phyloP scores from a whole-genome alignment of 805 yeast species.

The Wickerhamomyces subpelliculosus region DNA sequence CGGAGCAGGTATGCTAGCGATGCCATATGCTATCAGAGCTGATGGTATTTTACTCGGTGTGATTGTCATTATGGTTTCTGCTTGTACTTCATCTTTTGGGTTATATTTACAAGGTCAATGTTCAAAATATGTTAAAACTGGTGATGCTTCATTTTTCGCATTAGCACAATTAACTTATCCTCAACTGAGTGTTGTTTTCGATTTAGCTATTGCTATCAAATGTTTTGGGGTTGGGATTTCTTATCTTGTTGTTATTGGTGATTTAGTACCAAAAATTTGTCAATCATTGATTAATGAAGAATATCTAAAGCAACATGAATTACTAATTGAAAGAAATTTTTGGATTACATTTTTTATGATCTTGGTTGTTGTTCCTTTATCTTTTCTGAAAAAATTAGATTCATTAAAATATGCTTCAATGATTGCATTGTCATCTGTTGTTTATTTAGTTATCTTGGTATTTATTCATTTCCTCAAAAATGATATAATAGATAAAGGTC shows the following conservation, averaged over 20 bases:
- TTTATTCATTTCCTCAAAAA: slow-evolving; percentile 58
- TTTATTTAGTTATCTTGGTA: slow-evolving; percentile 67
- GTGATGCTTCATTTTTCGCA: slow-evolving; percentile 62
- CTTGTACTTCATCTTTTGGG: slow-evolving; percentile 62
- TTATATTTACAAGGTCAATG: slow-evolving; percentile 55
- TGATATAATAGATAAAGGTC: slow-evolving; percentile 50
- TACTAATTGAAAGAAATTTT: slow-evolving; percentile 37
- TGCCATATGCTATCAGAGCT: slow-evolving; percentile 61
- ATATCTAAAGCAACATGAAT: slow-evolving; percentile 11
- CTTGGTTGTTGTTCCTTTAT: slow-evolving; percentile 40
- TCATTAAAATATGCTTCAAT: slow-evolving; percentile 82
- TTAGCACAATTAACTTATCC: slow-evolving; percentile 57
- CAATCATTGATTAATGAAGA: slow-evolving; percentile 20
- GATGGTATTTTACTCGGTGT: slow-evolving; percentile 62
- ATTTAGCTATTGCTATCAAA: slow-evolving; percentile 61
- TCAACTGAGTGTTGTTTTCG: slow-evolving; percentile 52
- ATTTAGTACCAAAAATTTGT: slow-evolving; percentile 56
- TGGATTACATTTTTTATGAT: slow-evolving; percentile 58
- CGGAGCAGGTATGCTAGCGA: slow-evolving; percentile 64
- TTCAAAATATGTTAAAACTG: slow-evolving; percentile 40
- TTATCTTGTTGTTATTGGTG: slow-evolving; percentile 65
- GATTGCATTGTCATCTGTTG: slow-evolving; percentile 75
- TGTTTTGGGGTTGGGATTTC: slow-evolving; percentile 69
- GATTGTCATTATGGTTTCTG: slow-evolving; percentile 52
- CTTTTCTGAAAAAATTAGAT: slow-evolving; percentile 69